These are phyloP conservation scores for Lolium perenne DNA, from an alignment of 176 grass and related monocot genomes.

Conservation along the genomic window DNA sequence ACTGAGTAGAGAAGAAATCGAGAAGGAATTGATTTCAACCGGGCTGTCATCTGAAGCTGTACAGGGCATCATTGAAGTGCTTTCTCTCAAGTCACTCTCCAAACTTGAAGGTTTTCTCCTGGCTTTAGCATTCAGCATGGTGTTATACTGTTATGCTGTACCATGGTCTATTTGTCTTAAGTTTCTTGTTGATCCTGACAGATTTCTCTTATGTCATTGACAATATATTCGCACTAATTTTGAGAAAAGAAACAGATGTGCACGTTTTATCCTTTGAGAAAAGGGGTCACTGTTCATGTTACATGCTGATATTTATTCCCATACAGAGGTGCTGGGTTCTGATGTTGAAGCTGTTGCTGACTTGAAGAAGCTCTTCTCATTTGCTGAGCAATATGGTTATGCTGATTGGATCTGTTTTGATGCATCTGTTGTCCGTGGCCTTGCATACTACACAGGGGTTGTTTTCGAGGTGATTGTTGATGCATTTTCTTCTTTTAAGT, in stretches of 20 bases:
- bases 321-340: slow-evolving; percentile 78
- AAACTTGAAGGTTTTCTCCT: slow-evolving; percentile 83
- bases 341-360: slow-evolving; percentile 77
- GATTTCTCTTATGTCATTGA: background rate
- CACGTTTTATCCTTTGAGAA: slow-evolving; percentile 10
- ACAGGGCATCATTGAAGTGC: slow-evolving; percentile 81
- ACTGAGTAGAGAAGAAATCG: slow-evolving; percentile 82
- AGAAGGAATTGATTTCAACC: slow-evolving; percentile 66
- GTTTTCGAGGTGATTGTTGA: slow-evolving; percentile 75
- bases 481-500: background rate
- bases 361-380: slow-evolving; percentile 85
- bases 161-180: background rate
- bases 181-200: background rate
- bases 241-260: background rate
- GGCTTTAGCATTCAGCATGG: slow-evolving; percentile 23
- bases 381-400: slow-evolving; percentile 86
- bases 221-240: background rate
- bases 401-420: slow-evolving; percentile 91
- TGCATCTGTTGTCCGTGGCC: slow-evolving; percentile 89
- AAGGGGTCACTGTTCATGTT: slow-evolving; percentile 2
- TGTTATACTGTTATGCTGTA: background rate
- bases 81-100: slow-evolving; percentile 84
- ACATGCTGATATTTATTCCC: slow-evolving; percentile 17
- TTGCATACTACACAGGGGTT: slow-evolving; percentile 98
- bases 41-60: slow-evolving; percentile 75